phyloP scores from a whole-genome alignment of 2,329 filamentous ascomycete genomes.

The Sporothrix pseudoabietina region DNA sequence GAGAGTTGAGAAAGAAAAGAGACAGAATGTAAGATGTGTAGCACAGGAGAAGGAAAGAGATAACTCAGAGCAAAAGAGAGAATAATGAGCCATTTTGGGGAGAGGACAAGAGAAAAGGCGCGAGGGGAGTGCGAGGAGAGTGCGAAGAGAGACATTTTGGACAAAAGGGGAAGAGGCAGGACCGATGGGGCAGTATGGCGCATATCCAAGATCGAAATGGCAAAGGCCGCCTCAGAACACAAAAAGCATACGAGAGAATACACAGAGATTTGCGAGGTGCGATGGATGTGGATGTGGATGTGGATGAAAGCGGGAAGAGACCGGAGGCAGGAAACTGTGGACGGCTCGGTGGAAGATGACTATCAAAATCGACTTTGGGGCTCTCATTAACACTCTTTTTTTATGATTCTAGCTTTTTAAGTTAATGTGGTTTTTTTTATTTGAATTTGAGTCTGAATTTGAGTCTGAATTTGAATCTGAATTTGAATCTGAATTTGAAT shows the following conservation, averaged over 20 bases:
- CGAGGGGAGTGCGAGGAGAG: no score
- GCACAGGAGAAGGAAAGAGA: neutral
- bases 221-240: no score
- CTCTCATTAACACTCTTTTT: no score
- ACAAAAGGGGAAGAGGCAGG: neutral
- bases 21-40: slow-evolving; percentile 8
- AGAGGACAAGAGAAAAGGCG: neutral
- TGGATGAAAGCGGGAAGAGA: neutral
- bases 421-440: no score
- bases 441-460: no score
- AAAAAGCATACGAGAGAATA: neutral
- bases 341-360: neutral
- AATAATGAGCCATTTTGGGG: neutral
- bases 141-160: neutral
- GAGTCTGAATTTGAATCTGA: no score
- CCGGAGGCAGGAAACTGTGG: neutral
- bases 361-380: no score
- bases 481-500: no score
- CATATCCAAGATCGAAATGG: neutral
- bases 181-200: neutral
- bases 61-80: neutral
- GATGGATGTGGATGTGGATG: neutral
- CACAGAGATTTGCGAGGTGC: slow-evolving; percentile 10
- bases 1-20: neutral
- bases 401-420: no score